Conservation (phyloP, 805 yeast genomes). For the Pichia kluyveri region DNA sequence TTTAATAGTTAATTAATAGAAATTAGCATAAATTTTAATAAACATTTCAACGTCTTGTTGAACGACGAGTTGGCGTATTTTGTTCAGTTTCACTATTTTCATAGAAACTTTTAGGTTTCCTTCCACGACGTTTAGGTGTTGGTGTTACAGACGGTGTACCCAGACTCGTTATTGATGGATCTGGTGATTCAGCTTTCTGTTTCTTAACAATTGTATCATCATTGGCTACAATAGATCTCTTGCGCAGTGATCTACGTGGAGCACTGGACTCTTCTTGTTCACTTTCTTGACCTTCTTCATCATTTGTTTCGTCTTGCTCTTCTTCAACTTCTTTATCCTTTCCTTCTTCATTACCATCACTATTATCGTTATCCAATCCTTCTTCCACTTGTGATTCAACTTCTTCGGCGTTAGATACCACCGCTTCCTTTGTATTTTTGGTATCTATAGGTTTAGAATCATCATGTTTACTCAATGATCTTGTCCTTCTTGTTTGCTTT, state of each 20-base stretch:
- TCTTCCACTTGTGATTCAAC: no score
- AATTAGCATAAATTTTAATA: no score
- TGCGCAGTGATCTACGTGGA: not conserved
- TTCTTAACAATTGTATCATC: not conserved
- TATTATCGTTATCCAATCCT: not conserved
- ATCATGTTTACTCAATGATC: not conserved
- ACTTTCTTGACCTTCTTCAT: constrained; percentile 22
- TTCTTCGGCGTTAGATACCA: not conserved
- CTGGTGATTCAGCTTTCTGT: not conserved
- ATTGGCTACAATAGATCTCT: not conserved
- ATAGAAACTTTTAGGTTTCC: not conserved
- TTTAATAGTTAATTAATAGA: no score
- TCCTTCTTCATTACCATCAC: not conserved
- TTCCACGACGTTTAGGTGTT: constrained; percentile 7
- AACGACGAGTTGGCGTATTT: not conserved
- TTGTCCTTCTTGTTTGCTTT: not conserved
- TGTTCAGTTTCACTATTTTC: not conserved
- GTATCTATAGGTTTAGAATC: not conserved
- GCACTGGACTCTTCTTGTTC: constrained; percentile 16
- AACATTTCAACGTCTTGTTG: not conserved
- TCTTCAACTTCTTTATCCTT: not conserved
- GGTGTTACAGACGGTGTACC: not conserved
- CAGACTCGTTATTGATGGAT: not conserved
- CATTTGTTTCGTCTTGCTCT: not conserved
- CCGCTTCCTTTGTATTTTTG: no score